These are phyloP conservation scores for Ensete ventricosum DNA, from an alignment of 176 grass and related monocot species.

Conservation along the genomic window DNA sequence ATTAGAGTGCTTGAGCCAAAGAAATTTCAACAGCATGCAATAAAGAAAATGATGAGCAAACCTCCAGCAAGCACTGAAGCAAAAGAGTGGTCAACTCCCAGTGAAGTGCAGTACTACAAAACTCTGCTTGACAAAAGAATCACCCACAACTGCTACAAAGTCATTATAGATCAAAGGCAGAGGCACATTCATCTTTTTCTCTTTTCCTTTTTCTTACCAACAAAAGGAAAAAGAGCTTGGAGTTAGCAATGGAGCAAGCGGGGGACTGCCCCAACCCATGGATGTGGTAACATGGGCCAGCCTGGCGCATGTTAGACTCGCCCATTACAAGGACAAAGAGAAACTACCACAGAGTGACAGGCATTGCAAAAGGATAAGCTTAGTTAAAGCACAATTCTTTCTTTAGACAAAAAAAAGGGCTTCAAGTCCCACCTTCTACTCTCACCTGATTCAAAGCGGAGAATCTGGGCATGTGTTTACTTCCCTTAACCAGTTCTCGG, in stretches of 20 bases:
- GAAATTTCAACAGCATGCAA: neutral
- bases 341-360: neutral
- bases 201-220: conserved; percentile 5
- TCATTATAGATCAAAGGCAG: conserved; percentile 1
- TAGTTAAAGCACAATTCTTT: neutral
- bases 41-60: neutral
- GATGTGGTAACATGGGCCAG: conserved; percentile 3
- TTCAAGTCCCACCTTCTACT: neutral
- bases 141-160: neutral
- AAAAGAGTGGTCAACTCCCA: neutral
- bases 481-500: neutral
- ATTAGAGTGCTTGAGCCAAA: neutral
- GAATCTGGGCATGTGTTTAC: neutral
- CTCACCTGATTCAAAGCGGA: neutral
- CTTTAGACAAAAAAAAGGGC: neutral
- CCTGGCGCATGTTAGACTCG: conserved; percentile 11
- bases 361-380: neutral
- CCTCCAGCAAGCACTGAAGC: neutral
- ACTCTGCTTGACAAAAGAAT: neutral
- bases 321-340: neutral
- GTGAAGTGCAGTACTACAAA: neutral
- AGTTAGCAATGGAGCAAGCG: neutral
- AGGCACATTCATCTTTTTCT: neutral
- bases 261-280: neutral
- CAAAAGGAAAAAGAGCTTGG: conserved; percentile 9